Evolutionary conservation across 106 monocot genomes (phyloP), one percentile per base, ranked within the genome.

Genomic region (Posidonia australis): DNA sequence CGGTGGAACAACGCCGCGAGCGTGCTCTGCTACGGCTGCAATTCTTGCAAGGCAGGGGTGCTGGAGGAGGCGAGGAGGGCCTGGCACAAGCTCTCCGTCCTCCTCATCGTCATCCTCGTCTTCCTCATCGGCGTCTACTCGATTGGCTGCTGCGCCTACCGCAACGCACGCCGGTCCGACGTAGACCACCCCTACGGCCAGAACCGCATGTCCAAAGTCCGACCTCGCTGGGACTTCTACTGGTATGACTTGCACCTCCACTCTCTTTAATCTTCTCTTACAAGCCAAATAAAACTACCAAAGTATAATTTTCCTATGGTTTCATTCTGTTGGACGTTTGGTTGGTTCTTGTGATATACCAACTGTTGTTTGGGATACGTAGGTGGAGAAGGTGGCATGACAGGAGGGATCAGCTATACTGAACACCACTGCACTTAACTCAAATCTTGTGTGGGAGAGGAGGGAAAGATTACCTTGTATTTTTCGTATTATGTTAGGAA

Each of bases 31-130:
- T 96, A 96, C 47, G 60, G 51, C 5, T 96, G 96, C 69, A 78
- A 90, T 58, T 87, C 96, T 10, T 96, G 96, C 84, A 96, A 82
- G 76, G 96, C 96, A 0, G 90, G 81, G 0, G 96, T 96, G 47
- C 53, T 96, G 52, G 96, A 96, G 76, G 82, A 87, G 72, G 76
- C 76, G 47, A 67, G 87, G 62, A 65, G 69, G 36, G 82, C 77
- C 67, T 96, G 90, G 90, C 96, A 90, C 72, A 90, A 87, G 72
- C 69, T 96, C 51, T 77, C 90, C 5, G 66, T 96, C 43, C 80
- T 96, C 71, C 82, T 82, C 56, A 82, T 96, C 52, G 70, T 79
- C 54, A 64, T 84, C 67, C 71, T 96, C 58, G 60, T 90, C 30
- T 69, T 87, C 71, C 82, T 96, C 54, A 76, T 90, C 51, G 82